Conservation (phyloP, 2,329 filamentous ascomycete genomes). For the Fusarium tjaetaba region DNA sequence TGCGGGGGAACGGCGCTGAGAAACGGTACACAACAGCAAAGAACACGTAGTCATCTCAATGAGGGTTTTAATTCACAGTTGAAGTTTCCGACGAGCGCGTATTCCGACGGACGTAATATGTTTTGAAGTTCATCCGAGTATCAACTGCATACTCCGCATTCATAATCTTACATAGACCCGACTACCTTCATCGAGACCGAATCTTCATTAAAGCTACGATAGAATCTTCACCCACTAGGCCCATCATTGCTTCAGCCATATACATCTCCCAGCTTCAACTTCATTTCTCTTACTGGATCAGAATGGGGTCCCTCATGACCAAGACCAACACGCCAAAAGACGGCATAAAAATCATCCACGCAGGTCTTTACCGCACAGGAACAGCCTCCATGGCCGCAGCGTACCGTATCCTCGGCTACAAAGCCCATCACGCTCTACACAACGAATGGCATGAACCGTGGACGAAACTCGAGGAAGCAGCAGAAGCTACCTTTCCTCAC, state of each 20-base stretch:
- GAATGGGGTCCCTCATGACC: neutral
- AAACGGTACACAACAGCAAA: neutral
- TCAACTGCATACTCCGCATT: neutral
- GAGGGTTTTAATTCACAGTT: no score
- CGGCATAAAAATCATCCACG: slow-evolving; percentile 4
- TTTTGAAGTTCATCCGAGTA: neutral
- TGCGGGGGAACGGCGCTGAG: neutral
- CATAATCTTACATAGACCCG: rapidly evolving
- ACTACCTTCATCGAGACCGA: neutral
- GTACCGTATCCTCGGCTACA: slow-evolving; percentile 1
- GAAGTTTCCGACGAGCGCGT: rapidly evolving
- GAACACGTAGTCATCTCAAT: neutral
- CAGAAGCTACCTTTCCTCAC: slow-evolving; percentile 16
- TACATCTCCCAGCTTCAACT: rapidly evolving
- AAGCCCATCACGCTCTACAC: neutral
- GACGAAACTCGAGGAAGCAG: neutral
- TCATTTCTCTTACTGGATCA: rapidly evolving
- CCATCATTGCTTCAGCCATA: rapidly evolving
- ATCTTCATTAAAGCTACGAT: rapidly evolving
- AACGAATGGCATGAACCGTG: neutral
- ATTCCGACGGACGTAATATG: rapidly evolving
- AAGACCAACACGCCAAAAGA: rapidly evolving
- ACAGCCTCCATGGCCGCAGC: slow-evolving; percentile 13
- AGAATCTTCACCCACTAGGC: rapidly evolving
- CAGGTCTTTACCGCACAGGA: slow-evolving; percentile 4